Conservation (phyloP, 1,284 basidiomycete genomes). For the Naganishia sp. region DNA sequence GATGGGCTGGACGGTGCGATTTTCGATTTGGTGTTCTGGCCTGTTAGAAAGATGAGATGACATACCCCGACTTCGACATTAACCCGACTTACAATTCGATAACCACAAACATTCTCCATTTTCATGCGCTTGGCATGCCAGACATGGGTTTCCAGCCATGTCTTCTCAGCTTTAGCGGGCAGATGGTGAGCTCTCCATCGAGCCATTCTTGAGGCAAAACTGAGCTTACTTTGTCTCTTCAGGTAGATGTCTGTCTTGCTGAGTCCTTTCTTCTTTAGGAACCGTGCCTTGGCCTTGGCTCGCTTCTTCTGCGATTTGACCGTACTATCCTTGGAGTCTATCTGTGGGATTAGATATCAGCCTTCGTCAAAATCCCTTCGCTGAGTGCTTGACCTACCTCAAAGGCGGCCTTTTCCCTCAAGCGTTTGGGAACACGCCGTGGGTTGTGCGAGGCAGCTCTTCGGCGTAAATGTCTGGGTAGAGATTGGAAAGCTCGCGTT, state of each 20-base stretch:
- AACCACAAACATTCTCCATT: conserved; percentile 88
- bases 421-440: conserved; percentile 75
- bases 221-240: conserved; percentile 65
- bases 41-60: conserved; percentile 46
- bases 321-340: conserved; percentile 71
- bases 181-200: conserved; percentile 16
- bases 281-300: conserved; percentile 58
- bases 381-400: conserved; percentile 62
- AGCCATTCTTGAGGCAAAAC: too few relatives aligned
- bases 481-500: conserved; percentile 82
- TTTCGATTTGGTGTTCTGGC: conserved; percentile 84
- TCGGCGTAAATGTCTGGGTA: conserved; percentile 82
- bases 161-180: conserved; percentile 62
- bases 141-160: conserved; percentile 88
- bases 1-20: conserved; percentile 80
- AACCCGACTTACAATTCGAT: conserved; percentile 64
- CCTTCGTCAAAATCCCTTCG: not conserved
- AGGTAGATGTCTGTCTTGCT: conserved; percentile 61
- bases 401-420: conserved; percentile 73
- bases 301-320: conserved; percentile 56
- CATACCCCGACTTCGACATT: not conserved
- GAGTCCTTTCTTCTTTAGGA: conserved; percentile 59
- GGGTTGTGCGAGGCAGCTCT: conserved; percentile 91
- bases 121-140: conserved; percentile 94
- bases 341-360: conserved; percentile 57